Conservation (phyloP, 2,329 filamentous ascomycete species). For the Allantophomopsis cytisporea region DNA sequence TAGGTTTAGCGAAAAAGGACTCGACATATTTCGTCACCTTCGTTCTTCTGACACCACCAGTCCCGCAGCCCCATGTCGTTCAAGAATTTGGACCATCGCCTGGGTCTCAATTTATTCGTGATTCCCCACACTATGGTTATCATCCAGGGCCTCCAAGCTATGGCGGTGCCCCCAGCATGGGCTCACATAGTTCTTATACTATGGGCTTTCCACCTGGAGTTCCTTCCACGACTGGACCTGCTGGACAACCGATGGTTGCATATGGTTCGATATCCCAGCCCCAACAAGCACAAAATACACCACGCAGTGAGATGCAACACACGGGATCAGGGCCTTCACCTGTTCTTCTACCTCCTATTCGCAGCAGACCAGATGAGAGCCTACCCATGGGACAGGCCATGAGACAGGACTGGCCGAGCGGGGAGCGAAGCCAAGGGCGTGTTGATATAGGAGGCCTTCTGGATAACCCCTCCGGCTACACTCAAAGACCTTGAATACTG, state of each 20-base stretch:
- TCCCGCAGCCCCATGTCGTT: no score
- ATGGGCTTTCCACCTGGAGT: no score
- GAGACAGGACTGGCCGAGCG: conserved; percentile 10
- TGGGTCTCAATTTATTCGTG: no score
- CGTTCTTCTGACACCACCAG: conserved; percentile 8
- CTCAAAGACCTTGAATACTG: conserved; percentile 2
- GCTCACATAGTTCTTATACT: no score
- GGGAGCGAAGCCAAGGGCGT: conserved; percentile 35
- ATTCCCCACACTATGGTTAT: no score
- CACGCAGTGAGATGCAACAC: conserved; percentile 34
- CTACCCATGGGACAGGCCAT: conserved; percentile 16
- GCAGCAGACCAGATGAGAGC: conserved; percentile 17
- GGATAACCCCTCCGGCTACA: conserved; percentile 33
- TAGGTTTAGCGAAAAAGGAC: conserved; percentile 44
- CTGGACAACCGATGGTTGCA: conserved; percentile 26
- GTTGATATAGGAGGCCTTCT: conserved; percentile 50
- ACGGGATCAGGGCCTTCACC: conserved; percentile 14
- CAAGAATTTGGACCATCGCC: no score
- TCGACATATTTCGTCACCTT: conserved; percentile 50
- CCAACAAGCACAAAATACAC: conserved; percentile 30
- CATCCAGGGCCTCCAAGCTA: no score
- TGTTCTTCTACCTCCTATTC: conserved; percentile 26
- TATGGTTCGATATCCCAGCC: conserved; percentile 15
- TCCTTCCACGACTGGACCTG: conserved; percentile 4
- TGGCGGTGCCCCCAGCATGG: no score